Evolutionary conservation across 805 yeast genomes (phyloP), one percentile per base, ranked within the genome.

Genomic region (Pichia exigua): DNA sequence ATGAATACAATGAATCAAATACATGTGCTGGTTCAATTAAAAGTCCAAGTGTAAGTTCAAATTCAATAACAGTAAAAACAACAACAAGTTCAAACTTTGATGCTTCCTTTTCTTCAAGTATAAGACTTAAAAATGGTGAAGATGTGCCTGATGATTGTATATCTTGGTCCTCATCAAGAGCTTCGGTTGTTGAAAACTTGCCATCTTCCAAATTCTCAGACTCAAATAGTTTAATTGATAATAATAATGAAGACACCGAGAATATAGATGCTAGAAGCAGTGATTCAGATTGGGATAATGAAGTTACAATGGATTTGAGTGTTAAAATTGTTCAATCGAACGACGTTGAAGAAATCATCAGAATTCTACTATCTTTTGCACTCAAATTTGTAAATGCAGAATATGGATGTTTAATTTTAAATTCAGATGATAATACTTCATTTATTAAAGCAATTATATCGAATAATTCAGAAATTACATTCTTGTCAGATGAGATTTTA

Each of bases 281-380:
- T 21, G 57, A 50, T 20, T 47, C 39, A 17, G 60, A 54, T 20
- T 48, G 41, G 44, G 59, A 57, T 11, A 52, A 21, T 18, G 59
- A 54, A 18, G 46, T 50, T 18, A 35, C 48, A 6, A 63, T 77
- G 48, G 67, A 67, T 48, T 71, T 78, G 2, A 75, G 80, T 55
- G 63, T 76, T n/a, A 70, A 71, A 15, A 74, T 77, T n/a, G 72
- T 79, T 2, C 79, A 75, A 55, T 69, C 76, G 8, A 68, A 72
- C 15, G 69, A 70, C 46, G 62, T 65, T 43, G 66, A 65, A 3
- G 59, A 70, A 1, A 74, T 76, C 46, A 59, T 71, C 3, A 57
- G 63, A 21, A 72, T 67, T 43, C 55, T 78, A 18, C 60, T 76
- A 0, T 68, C 68, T 48, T 72, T 72, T 52, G 64, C 74, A 2